Conservation (phyloP, 768 basidiomycete species). For the Trametes elegans region DNA sequence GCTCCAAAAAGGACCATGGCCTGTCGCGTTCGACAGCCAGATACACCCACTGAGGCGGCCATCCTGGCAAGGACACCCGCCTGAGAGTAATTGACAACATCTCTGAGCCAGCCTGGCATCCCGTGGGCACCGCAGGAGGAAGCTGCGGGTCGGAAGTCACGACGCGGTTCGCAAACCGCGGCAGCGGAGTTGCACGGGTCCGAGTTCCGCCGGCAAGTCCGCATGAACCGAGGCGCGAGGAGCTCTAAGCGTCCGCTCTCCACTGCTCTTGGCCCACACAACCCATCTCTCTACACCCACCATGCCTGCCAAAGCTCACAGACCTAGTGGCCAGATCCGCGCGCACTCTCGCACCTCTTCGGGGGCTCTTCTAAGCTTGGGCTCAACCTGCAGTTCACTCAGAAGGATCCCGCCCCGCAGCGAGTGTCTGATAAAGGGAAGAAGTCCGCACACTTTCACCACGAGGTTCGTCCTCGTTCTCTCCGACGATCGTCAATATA, state of each 20-base stretch:
- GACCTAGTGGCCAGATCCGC: constrained; percentile 49
- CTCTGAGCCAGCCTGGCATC: background rate
- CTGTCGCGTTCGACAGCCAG: too few relatives aligned
- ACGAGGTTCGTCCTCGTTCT: constrained; percentile 42
- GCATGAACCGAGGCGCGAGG: constrained; percentile 10
- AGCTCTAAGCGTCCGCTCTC: constrained; percentile 4
- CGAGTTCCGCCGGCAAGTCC: constrained; percentile 4
- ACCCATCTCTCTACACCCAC: constrained; percentile 20
- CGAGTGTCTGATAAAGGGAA: constrained; percentile 52
- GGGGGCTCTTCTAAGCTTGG: constrained; percentile 51
- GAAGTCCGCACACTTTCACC: constrained; percentile 39
- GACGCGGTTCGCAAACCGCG: background rate
- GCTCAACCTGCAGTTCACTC: constrained; percentile 64
- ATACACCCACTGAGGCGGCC: too few relatives aligned
- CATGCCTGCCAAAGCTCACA: constrained; percentile 54
- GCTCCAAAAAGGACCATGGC: background rate
- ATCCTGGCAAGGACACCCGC: background rate
- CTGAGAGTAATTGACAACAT: background rate
- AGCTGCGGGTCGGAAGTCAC: background rate
- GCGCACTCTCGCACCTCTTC: constrained; percentile 67
- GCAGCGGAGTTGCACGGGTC: constrained; percentile 4
- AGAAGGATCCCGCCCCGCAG: constrained; percentile 50
- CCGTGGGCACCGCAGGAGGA: background rate
- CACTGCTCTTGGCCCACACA: constrained; percentile 1
- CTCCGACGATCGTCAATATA: constrained; percentile 6